These are phyloP conservation scores for Coniella lustricola DNA, from an alignment of 2,329 filamentous ascomycete species.

Conservation along the genomic window DNA sequence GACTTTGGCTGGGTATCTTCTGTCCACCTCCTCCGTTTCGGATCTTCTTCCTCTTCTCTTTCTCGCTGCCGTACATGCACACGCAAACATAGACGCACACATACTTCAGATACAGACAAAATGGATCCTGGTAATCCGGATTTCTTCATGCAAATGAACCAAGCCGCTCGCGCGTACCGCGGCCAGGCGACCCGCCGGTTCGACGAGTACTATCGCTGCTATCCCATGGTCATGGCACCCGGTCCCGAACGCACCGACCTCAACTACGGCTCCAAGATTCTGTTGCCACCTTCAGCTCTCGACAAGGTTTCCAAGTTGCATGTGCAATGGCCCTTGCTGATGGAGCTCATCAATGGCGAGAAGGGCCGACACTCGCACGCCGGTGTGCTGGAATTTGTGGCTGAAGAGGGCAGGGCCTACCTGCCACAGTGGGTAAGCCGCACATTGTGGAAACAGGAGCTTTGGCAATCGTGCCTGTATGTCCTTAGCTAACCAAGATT, in stretches of 20 bases:
- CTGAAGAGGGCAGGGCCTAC: constrained; percentile 94
- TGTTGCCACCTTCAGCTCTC: constrained; percentile 90
- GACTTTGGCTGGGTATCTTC: too few species aligned
- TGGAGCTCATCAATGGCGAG: constrained; percentile 88
- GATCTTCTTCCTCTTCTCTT: too few species aligned
- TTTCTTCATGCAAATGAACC: constrained; percentile 42
- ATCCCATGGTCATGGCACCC: constrained; percentile 89
- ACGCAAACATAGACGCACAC: too few species aligned
- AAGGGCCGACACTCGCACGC: constrained; percentile 78
- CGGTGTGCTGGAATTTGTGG: constrained; percentile 94
- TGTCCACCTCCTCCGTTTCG: too few species aligned
- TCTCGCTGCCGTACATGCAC: too few species aligned
- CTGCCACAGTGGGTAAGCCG: constrained; percentile 80
- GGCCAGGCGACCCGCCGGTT: constrained; percentile 64
- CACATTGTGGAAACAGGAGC: too few species aligned
- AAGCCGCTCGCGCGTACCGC: constrained; percentile 33
- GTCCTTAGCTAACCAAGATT: constrained; percentile 9
- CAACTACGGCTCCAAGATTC: constrained; percentile 96
- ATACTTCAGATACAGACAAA: constrained; percentile 30
- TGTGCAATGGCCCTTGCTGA: constrained; percentile 94
- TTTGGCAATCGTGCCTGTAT: too few species aligned
- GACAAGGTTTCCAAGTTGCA: constrained; percentile 95
- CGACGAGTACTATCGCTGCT: constrained; percentile 98
- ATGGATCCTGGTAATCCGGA: constrained; percentile 43
- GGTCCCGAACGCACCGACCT: constrained; percentile 81